phyloP scores from a whole-genome alignment of 768 basidiomycete species.

The Tricholoma saponaceum region DNA sequence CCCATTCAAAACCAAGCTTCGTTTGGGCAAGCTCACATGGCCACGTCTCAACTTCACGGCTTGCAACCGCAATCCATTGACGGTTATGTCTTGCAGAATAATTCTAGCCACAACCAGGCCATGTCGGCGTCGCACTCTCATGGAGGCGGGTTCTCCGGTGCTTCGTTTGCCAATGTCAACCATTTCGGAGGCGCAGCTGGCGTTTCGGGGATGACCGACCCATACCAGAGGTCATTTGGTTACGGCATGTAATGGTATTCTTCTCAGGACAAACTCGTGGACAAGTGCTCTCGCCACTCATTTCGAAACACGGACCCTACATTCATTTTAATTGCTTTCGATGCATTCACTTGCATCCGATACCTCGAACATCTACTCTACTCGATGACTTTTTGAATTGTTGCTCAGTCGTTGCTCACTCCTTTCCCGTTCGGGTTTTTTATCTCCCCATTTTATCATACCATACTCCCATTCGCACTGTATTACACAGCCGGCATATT shows the following conservation, averaged over 20 bases:
- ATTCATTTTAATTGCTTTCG: conserved; percentile 34
- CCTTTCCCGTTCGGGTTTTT: conserved; percentile 26
- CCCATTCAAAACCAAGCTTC: conserved; percentile 48
- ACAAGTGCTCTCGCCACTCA: conserved; percentile 20
- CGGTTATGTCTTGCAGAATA: conserved; percentile 76
- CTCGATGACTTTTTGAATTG: conserved; percentile 36
- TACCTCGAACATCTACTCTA: conserved; percentile 40
- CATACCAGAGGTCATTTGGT: conserved; percentile 65
- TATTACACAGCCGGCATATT: conserved; percentile 67
- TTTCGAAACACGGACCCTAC: conserved; percentile 29
- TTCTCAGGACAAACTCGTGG: conserved; percentile 17
- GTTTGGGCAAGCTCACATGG: conserved; percentile 55
- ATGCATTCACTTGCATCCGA: conserved; percentile 21
- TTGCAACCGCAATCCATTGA: conserved; percentile 75
- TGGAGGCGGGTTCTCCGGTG: conserved; percentile 53
- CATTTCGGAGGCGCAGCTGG: conserved; percentile 55
- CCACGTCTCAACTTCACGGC: conserved; percentile 46
- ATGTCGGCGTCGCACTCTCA: conserved; percentile 57
- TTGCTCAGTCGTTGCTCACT: conserved; percentile 30
- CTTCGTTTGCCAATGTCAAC: conserved; percentile 44
- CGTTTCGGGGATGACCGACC: conserved; percentile 57
- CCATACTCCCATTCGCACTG: conserved; percentile 54
- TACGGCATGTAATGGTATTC: conserved; percentile 68
- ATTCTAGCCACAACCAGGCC: conserved; percentile 60
- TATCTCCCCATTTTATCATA: conserved; percentile 34